Evolutionary conservation across 371 early-diverging fungal genomes (phyloP).

Genomic region (Mucor piriformis): DNA sequence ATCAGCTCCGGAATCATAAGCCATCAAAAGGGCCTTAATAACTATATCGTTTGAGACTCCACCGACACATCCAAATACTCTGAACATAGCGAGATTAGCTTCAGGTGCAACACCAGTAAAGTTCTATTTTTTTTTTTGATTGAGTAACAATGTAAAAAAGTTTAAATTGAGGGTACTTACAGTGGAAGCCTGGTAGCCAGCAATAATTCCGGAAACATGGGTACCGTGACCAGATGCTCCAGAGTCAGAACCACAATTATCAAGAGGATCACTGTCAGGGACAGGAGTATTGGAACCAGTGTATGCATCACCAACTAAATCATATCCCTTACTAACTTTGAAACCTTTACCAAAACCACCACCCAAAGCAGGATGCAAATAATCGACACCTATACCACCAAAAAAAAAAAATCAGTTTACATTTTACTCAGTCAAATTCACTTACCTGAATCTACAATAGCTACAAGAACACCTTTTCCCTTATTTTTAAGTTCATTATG

Average conservation of each 20-base stretch:
- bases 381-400: constrained; percentile 53
- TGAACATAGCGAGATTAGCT: constrained; percentile 56
- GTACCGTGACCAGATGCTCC: constrained; percentile 61
- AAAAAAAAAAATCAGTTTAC: neutral
- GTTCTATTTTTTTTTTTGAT: constrained; percentile 18
- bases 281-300: constrained; percentile 32
- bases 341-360: constrained; percentile 65
- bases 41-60: constrained; percentile 58
- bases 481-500: constrained; percentile 47
- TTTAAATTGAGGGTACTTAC: constrained; percentile 21
- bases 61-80: constrained; percentile 70
- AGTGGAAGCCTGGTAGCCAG: constrained; percentile 46
- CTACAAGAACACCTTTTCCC: constrained; percentile 73
- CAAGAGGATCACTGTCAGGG: constrained; percentile 42
- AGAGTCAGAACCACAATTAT: constrained; percentile 40
- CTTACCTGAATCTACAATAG: constrained; percentile 71
- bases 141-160: neutral
- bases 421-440: too few species aligned
- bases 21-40: constrained; percentile 60
- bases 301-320: constrained; percentile 61
- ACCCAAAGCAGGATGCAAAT: constrained; percentile 73
- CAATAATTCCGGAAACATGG: constrained; percentile 70
- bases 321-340: constrained; percentile 63
- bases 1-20: constrained; percentile 58
- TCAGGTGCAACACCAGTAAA: constrained; percentile 70